Conservation (phyloP, 306 rosid species). For the Senna siamea region DNA sequence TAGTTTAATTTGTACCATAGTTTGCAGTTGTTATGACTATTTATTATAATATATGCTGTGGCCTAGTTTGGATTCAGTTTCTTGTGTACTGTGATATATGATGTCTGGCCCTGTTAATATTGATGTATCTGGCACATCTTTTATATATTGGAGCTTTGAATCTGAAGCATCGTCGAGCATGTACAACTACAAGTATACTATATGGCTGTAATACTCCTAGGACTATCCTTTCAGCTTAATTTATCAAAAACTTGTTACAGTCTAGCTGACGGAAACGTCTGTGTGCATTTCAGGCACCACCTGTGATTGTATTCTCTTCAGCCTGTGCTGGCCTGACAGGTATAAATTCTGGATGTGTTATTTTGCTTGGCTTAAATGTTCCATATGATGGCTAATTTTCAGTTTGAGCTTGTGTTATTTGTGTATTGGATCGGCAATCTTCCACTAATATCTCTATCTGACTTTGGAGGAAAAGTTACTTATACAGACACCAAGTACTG, state of each 20-base stretch:
- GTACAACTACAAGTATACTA: too few species aligned
- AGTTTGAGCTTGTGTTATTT: conserved; percentile 5
- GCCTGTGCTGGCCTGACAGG: conserved; percentile 93
- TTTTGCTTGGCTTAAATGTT: conserved; percentile 19
- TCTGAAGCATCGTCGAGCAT: too few species aligned
- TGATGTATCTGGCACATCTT: conserved; percentile 7
- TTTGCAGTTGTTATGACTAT: background rate
- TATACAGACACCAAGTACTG: background rate
- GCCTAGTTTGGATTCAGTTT: background rate
- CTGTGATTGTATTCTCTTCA: conserved; percentile 89
- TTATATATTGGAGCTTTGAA: conserved; percentile 28
- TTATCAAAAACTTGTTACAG: conserved; percentile 15
- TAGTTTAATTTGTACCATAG: background rate
- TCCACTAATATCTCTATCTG: background rate
- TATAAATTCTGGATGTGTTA: conserved; percentile 29
- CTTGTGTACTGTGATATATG: background rate
- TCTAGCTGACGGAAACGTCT: conserved; percentile 32
- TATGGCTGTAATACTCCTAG: background rate
- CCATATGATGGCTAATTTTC: background rate
- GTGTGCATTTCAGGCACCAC: conserved; percentile 81
- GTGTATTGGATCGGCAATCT: background rate
- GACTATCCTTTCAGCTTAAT: conserved; percentile 1
- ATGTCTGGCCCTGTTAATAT: background rate
- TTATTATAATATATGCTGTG: background rate
- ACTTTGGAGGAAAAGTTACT: background rate